A percentile compares a stretch with the other conserved stretches of the same genome.
These are phyloP conservation scores for Yamagishiella unicocca DNA, from an alignment of 139 green algal species.

Conservation along the genomic window DNA sequence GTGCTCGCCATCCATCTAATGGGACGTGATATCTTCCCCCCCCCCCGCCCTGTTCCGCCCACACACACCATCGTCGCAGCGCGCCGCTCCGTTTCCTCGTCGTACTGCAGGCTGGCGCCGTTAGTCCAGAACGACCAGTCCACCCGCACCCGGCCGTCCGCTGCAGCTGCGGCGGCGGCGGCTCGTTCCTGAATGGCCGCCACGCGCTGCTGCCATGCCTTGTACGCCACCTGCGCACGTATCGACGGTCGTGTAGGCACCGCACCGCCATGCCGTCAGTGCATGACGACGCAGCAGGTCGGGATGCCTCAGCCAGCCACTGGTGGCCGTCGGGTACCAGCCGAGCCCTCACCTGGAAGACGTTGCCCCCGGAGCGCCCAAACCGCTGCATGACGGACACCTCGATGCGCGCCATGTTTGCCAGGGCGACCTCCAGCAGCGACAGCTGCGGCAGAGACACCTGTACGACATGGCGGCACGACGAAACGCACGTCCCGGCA, in stretches of 20 bases:
- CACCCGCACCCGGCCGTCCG: neutral
- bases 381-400: slow-evolving; percentile 67
- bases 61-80: slow-evolving; percentile 5
- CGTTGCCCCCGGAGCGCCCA: slow-evolving; percentile 53
- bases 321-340: too few species aligned
- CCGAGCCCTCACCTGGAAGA: slow-evolving; percentile 68
- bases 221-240: slow-evolving; percentile 46
- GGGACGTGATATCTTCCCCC: neutral
- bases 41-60: neutral
- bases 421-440: slow-evolving; percentile 64
- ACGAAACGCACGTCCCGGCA: too few species aligned
- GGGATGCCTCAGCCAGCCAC: too few species aligned
- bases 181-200: slow-evolving; percentile 15
- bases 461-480: too few species aligned
- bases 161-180: neutral
- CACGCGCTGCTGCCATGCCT: slow-evolving; percentile 53
- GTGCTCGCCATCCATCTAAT: neutral
- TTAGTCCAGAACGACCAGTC: slow-evolving; percentile 40
- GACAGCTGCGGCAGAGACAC: slow-evolving; percentile 68
- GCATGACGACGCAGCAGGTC: too few species aligned
- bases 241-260: neutral
- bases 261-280: neutral
- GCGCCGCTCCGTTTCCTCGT: slow-evolving; percentile 38
- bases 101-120: slow-evolving; percentile 30
- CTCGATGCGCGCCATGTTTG: slow-evolving; percentile 62